Conservation (phyloP, 257 asterid genomes). For the Salvia rosmarinus region DNA sequence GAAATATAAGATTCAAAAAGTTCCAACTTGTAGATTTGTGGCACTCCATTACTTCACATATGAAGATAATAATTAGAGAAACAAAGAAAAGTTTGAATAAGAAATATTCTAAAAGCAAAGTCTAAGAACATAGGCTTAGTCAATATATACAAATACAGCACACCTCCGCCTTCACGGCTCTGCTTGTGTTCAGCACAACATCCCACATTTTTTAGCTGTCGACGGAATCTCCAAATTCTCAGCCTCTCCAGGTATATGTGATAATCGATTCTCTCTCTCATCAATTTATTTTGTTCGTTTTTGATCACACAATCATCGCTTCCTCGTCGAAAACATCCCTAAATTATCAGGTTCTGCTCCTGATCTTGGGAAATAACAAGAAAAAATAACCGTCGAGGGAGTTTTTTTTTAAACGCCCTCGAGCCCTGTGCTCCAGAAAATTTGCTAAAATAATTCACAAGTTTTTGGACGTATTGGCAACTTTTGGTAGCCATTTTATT, state of each 20-base stretch:
- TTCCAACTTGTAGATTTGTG: not conserved
- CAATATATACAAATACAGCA: not conserved
- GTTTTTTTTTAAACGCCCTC: too few relatives aligned
- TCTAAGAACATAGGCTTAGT: slow-evolving; percentile 13
- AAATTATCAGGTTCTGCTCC: not conserved
- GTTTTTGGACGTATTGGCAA: too few relatives aligned
- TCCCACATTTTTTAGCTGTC: not conserved
- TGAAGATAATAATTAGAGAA: not conserved
- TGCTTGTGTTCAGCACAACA: not conserved
- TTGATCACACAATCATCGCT: not conserved
- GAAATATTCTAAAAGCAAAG: slow-evolving; percentile 14
- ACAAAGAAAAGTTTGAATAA: not conserved
- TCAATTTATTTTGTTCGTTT: not conserved
- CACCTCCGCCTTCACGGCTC: slow-evolving; percentile 13
- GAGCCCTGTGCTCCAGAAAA: too few relatives aligned
- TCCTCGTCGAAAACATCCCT: not conserved
- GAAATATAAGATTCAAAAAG: not conserved
- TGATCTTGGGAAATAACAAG: too few relatives aligned
- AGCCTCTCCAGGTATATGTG: not conserved
- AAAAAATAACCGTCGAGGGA: not conserved
- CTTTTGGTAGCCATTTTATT: too few relatives aligned
- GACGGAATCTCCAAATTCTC: not conserved
- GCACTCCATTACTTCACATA: not conserved
- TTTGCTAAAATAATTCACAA: too few relatives aligned
- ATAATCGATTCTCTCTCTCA: not conserved